Evolutionary conservation across 345 rosid species (phyloP).

Genomic region (Punica granatum): DNA sequence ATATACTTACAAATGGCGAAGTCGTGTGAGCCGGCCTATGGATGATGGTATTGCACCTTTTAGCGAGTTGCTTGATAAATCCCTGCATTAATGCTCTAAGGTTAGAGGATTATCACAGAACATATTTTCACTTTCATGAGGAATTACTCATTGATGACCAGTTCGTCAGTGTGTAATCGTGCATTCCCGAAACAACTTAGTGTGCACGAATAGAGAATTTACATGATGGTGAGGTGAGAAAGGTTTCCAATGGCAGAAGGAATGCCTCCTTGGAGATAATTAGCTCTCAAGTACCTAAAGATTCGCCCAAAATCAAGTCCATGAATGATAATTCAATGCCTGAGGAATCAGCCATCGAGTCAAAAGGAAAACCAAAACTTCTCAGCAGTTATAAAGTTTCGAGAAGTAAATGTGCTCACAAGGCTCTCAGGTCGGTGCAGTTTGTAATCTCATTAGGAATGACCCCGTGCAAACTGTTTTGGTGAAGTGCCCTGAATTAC

Average conservation of each 20-base stretch:
- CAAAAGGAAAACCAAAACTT: background rate
- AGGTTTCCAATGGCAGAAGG: slow-evolving; percentile 82
- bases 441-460: slow-evolving; percentile 76
- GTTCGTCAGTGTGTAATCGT: background rate
- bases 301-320: background rate
- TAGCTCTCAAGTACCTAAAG: slow-evolving; percentile 76
- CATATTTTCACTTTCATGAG: background rate
- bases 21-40: slow-evolving; percentile 53
- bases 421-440: slow-evolving; percentile 78
- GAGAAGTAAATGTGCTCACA: slow-evolving; percentile 39
- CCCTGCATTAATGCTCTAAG: slow-evolving; percentile 34
- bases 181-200: background rate
- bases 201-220: slow-evolving; percentile 15
- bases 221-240: slow-evolving; percentile 68
- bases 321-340: background rate
- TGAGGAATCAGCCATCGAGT: background rate
- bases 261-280: slow-evolving; percentile 87
- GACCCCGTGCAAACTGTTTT: slow-evolving; percentile 74
- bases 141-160: background rate
- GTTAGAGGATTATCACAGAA: background rate
- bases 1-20: slow-evolving; percentile 63
- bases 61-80: slow-evolving; percentile 81
- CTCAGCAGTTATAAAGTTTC: background rate
- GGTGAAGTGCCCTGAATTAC: slow-evolving; percentile 73
- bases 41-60: slow-evolving; percentile 89